Conservation (phyloP, 2,329 filamentous ascomycete genomes). For the Alternaria brassicicola region DNA sequence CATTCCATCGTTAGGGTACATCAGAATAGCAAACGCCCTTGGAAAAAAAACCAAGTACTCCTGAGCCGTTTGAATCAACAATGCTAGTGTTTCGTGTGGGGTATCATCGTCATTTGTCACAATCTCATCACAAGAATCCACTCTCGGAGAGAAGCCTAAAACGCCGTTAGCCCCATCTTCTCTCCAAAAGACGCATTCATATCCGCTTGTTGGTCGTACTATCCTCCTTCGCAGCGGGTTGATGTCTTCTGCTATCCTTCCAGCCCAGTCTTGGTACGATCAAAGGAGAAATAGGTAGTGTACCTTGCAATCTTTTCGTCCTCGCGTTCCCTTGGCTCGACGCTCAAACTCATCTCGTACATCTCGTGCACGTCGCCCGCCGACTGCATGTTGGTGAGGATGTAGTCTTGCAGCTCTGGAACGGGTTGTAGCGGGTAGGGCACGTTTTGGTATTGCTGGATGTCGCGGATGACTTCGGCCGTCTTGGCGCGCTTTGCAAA, state of each 20-base stretch:
- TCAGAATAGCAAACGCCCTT: background rate
- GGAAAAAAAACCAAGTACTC: conserved; percentile 18
- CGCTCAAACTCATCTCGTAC: conserved; percentile 94
- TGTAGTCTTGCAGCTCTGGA: conserved; percentile 92
- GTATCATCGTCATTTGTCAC: conserved; percentile 36
- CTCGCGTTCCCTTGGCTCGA: conserved; percentile 94
- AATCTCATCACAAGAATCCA: conserved; percentile 57
- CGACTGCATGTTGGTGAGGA: conserved; percentile 92
- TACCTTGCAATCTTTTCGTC: conserved; percentile 99
- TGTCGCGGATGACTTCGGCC: conserved; percentile 96
- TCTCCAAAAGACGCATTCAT: conserved; percentile 4
- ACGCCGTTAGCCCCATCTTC: conserved; percentile 20
- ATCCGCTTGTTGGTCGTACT: background rate
- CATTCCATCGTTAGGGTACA: conserved; percentile 2
- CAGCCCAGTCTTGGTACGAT: conserved; percentile 3
- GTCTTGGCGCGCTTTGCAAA: conserved; percentile 98
- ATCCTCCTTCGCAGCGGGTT: background rate
- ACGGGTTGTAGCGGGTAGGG: conserved; percentile 93
- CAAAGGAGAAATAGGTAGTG: conserved; percentile 21
- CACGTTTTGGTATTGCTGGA: conserved; percentile 98
- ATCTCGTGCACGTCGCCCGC: conserved; percentile 98
- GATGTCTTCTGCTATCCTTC: background rate
- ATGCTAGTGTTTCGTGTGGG: conserved; percentile 35
- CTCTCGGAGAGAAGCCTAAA: conserved; percentile 60
- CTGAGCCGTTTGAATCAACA: conserved; percentile 19